Conservation (phyloP, 305 asterid genomes). For the Andrographis paniculata region DNA sequence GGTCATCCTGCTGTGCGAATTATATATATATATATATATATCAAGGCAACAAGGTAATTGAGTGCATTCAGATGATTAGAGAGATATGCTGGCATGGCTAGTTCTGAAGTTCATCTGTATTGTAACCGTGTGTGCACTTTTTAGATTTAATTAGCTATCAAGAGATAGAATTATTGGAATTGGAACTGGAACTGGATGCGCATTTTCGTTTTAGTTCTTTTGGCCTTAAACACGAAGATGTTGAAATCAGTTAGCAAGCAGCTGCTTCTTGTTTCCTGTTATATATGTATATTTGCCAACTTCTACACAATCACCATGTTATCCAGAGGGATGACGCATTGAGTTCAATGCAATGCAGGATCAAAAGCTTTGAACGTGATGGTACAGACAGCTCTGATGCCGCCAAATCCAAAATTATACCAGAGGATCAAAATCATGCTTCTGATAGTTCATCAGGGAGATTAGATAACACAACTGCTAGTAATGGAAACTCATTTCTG, state of each 20-base stretch:
- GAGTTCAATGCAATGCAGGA: constrained; percentile 27
- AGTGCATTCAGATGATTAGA: not conserved
- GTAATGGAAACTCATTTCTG: constrained; percentile 39
- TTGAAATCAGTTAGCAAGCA: no score
- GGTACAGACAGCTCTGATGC: constrained; percentile 27
- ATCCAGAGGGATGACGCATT: no score
- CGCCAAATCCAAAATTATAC: constrained; percentile 19
- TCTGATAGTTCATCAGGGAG: constrained; percentile 22
- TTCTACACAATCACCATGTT: not conserved
- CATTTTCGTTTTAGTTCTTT: not conserved
- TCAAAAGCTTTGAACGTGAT: constrained; percentile 32
- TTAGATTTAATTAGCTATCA: no score
- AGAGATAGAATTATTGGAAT: no score
- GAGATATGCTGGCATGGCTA: not conserved
- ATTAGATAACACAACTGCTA: constrained; percentile 23
- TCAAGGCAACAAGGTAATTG: no score
- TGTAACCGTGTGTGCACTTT: no score
- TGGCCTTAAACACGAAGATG: not conserved
- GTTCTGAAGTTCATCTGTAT: not conserved
- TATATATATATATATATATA: no score
- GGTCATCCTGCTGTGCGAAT: no score
- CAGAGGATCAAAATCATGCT: constrained; percentile 25
- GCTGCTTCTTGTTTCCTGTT: not conserved
- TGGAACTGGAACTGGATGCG: not conserved
- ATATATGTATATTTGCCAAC: not conserved